These are phyloP conservation scores for Delphinella strobiligena DNA, from an alignment of 2,329 filamentous ascomycete genomes.

Conservation along the genomic window DNA sequence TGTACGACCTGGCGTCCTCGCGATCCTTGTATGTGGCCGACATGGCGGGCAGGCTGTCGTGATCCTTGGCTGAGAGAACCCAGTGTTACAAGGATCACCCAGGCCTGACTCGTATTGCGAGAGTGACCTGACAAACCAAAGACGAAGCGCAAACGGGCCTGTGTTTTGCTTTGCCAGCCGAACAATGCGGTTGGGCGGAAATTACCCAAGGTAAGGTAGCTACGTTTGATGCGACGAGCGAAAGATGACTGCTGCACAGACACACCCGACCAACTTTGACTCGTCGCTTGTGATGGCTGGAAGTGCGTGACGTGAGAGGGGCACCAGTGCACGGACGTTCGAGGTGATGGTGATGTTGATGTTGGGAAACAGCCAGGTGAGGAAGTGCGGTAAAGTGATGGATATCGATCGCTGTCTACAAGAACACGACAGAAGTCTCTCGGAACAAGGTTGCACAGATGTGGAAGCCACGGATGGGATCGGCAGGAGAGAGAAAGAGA, in stretches of 20 bases:
- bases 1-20: slow-evolving; percentile 32
- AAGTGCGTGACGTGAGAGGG: background rate
- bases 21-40: slow-evolving; percentile 34
- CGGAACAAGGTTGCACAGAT: background rate
- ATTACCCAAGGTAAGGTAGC: no score
- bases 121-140: no score
- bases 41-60: no score
- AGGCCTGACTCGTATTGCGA: no score
- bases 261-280: background rate
- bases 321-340: background rate
- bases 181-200: no score
- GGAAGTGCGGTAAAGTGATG: background rate
- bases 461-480: background rate
- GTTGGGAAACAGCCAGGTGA: background rate
- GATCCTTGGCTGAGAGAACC: no score
- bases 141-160: no score
- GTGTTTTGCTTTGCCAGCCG: no score
- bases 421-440: background rate
- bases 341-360: background rate
- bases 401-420: background rate
- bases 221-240: no score
- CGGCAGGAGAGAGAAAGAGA: background rate
- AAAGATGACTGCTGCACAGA: background rate
- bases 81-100: no score
- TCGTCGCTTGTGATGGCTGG: background rate